These are phyloP conservation scores for Mucor piriformis DNA, from an alignment of 371 early-diverging fungal species.

Conservation along the genomic window DNA sequence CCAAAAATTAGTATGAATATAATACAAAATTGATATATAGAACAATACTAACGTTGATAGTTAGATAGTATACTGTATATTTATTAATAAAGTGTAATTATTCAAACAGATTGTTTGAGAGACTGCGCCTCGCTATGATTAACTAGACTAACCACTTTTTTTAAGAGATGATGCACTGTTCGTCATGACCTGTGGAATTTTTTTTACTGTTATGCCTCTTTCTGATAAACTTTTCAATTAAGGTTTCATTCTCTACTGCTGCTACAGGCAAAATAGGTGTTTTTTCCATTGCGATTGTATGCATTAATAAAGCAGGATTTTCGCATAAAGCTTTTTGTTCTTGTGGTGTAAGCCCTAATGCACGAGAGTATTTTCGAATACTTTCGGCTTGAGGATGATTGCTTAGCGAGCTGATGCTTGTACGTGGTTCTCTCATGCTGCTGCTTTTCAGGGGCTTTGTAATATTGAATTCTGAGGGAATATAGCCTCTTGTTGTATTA, in stretches of 20 bases:
- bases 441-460: constrained; percentile 8
- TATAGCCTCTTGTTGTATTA: constrained; percentile 3
- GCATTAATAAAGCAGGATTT: constrained; percentile 34
- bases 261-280: neutral
- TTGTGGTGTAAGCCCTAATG: constrained; percentile 36
- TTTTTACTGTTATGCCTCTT: neutral
- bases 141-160: neutral
- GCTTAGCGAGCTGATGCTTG: neutral
- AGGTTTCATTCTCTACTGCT: neutral
- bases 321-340: constrained; percentile 38
- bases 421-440: neutral
- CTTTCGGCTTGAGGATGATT: constrained; percentile 41
- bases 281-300: neutral
- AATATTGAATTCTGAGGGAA: constrained; percentile 9
- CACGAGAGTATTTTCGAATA: constrained; percentile 38
- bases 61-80: no score
- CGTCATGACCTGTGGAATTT: neutral
- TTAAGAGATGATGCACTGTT: neutral
- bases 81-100: no score
- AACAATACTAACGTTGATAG: no score
- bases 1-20: no score
- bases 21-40: no score
- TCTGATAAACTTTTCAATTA: neutral
- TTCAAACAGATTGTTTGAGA: no score
- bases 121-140: no score